phyloP scores from a whole-genome alignment of 1,139 yeast species.

The Suhomyces terraborum region DNA sequence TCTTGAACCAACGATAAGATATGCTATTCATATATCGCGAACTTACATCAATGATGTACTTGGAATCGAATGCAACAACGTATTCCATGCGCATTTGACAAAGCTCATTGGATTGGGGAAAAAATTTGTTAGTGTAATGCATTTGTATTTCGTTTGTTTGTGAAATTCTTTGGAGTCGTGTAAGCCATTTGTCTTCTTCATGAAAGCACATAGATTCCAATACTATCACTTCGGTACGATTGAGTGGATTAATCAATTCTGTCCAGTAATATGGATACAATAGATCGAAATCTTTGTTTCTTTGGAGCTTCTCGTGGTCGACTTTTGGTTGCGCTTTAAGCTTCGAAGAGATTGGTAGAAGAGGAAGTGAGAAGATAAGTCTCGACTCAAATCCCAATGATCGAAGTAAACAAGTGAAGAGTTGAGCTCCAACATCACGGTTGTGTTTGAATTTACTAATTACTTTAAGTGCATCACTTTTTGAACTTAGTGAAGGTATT shows the following conservation, averaged over 20 bases:
- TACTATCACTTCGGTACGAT: conserved; percentile 29
- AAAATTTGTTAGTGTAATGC: conserved; percentile 23
- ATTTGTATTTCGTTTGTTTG: conserved; percentile 4
- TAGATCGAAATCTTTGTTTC: conserved; percentile 38
- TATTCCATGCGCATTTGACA: conserved; percentile 40
- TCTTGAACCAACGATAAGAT: conserved; percentile 35
- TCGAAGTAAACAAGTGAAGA: conserved; percentile 36
- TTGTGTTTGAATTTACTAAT: conserved; percentile 35
- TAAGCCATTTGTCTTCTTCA: conserved; percentile 32
- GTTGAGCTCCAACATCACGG: conserved; percentile 41
- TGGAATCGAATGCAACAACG: conserved; percentile 28
- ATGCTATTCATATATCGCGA: conserved; percentile 40
- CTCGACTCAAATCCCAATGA: conserved; percentile 37
- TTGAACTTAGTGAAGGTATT: conserved; percentile 19
- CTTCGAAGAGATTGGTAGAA: conserved; percentile 23
- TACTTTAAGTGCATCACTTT: conserved; percentile 20
- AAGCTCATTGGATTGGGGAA: conserved; percentile 29
- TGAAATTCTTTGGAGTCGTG: conserved; percentile 24
- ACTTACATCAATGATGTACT: conserved; percentile 33
- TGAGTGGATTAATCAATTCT: conserved; percentile 38
- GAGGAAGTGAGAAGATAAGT: conserved; percentile 38
- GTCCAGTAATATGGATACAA: conserved; percentile 46
- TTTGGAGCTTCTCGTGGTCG: conserved; percentile 23
- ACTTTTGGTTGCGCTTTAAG: conserved; percentile 28
- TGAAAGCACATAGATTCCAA: conserved; percentile 38